Evolutionary conservation across 306 rosid species (phyloP).

Genomic region (Fagus crenata): DNA sequence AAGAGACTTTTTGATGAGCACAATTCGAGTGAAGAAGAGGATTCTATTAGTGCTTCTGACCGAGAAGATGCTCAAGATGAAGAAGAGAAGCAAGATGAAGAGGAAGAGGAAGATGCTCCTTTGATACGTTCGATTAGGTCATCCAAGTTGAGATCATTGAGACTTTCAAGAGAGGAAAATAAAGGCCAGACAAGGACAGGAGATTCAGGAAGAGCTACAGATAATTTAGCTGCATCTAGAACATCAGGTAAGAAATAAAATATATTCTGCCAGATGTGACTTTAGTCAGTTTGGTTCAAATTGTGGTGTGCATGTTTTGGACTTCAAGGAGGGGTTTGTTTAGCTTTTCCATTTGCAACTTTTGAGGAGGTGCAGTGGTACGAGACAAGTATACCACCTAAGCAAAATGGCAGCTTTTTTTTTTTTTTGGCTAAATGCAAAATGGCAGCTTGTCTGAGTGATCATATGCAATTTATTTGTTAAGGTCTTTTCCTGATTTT

Average conservation of each 20-base stretch:
- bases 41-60: conserved; percentile 82
- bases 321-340: conserved; percentile 17
- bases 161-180: conserved; percentile 63
- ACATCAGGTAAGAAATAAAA: conserved; percentile 43
- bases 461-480: neutral
- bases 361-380: neutral
- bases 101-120: conserved; percentile 74
- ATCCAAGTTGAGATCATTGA: conserved; percentile 73
- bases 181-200: conserved; percentile 44
- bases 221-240: conserved; percentile 56
- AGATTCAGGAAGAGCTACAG: conserved; percentile 41
- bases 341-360: conserved; percentile 1
- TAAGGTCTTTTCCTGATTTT: neutral
- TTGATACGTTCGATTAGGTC: conserved; percentile 73
- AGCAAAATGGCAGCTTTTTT: neutral
- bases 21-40: conserved; percentile 82
- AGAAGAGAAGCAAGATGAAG: conserved; percentile 58
- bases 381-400: neutral
- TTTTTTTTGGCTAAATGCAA: too few species aligned
- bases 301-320: neutral
- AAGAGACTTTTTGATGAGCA: conserved; percentile 90
- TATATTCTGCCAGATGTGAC: conserved; percentile 1
- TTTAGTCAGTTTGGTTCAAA: neutral
- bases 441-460: neutral
- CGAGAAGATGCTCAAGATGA: conserved; percentile 64